Percentiles rank a stretch among this genome's conserved stretches.
Evolutionary conservation across 352 stramenopile species (phyloP).

Genomic region (Phytophthora pseudosyringae): DNA sequence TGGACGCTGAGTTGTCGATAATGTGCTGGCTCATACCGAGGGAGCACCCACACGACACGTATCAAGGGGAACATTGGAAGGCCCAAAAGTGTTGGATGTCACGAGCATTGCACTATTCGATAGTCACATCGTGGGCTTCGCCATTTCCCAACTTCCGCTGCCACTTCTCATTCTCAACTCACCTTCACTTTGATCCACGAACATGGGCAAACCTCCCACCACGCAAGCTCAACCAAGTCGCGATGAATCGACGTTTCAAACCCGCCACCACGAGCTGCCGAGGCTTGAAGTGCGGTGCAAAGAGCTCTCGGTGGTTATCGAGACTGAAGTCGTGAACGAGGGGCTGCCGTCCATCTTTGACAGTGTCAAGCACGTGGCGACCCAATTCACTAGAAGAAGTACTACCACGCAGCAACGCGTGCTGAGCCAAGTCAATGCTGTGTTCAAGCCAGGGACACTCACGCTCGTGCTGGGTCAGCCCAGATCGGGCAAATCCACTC

Average conservation of each 20-base stretch:
- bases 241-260: neutral
- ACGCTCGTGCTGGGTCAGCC: conserved; percentile 23
- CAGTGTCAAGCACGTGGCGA: conserved; percentile 25
- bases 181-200: neutral
- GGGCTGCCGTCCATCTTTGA: conserved; percentile 35
- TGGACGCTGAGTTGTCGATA: neutral
- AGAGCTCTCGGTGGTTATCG: conserved; percentile 25
- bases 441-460: conserved; percentile 38
- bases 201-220: neutral
- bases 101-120: neutral
- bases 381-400: conserved; percentile 10
- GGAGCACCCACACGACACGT: neutral
- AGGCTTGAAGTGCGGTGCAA: conserved; percentile 44
- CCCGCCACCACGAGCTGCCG: conserved; percentile 2
- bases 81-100: conserved; percentile 1
- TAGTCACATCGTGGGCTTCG: neutral
- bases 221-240: neutral
- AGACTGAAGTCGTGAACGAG: conserved; percentile 11
- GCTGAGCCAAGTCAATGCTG: conserved; percentile 29
- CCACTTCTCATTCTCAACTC: neutral
- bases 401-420: conserved; percentile 9
- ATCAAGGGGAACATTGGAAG: neutral
- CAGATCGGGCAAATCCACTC: conserved; percentile 34
- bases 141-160: conserved; percentile 6
- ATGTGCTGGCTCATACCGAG: neutral